Conservation (phyloP, 768 basidiomycete genomes). For the Boletus pseudo-olivaceus region DNA sequence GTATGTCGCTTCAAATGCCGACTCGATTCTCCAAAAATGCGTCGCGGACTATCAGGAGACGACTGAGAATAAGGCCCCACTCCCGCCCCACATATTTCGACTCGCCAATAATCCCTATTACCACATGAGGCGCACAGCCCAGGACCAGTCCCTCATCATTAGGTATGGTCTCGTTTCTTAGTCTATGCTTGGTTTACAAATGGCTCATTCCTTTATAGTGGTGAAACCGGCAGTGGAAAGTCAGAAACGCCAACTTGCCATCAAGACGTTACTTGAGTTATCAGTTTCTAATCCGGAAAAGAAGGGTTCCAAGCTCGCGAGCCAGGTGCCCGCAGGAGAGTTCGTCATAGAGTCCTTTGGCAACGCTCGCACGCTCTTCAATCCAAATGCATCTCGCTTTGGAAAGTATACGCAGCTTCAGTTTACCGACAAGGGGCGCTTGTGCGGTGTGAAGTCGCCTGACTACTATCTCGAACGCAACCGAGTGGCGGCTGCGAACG, state of each 20-base stretch:
- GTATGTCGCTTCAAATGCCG: slow-evolving; percentile 78
- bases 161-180: slow-evolving; percentile 51
- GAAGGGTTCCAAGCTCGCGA: slow-evolving; percentile 86
- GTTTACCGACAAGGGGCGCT: slow-evolving; percentile 86
- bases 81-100: slow-evolving; percentile 89
- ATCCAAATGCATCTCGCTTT: no score
- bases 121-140: slow-evolving; percentile 89
- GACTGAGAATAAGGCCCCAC: slow-evolving; percentile 51
- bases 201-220: slow-evolving; percentile 44
- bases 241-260: slow-evolving; percentile 88
- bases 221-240: slow-evolving; percentile 92
- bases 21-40: slow-evolving; percentile 81
- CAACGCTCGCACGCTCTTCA: no score
- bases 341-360: no score
- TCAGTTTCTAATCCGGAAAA: slow-evolving; percentile 86
- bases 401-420: slow-evolving; percentile 93
- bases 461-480: slow-evolving; percentile 95
- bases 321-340: slow-evolving; percentile 58
- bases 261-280: slow-evolving; percentile 89
- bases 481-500: slow-evolving; percentile 86
- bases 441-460: slow-evolving; percentile 89
- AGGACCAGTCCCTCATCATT: slow-evolving; percentile 88
- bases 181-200: neutral
- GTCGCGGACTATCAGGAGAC: slow-evolving; percentile 82
- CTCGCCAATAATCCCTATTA: slow-evolving; percentile 91